These are phyloP conservation scores for Nephelium lappaceum DNA, from an alignment of 345 rosid genomes.

Conservation along the genomic window DNA sequence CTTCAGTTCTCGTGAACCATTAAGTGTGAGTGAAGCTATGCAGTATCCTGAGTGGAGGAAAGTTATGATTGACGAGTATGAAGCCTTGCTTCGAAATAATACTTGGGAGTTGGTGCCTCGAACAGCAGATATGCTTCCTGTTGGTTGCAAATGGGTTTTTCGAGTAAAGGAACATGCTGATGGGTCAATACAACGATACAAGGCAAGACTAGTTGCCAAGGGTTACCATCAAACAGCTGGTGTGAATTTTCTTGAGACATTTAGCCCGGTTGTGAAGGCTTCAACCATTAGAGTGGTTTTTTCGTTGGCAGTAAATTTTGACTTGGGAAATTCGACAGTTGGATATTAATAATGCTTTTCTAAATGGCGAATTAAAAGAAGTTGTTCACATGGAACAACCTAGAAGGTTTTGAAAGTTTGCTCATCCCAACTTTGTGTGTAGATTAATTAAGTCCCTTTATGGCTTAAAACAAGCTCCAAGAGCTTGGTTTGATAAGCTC, in stretches of 20 bases:
- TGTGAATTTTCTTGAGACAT: not conserved
- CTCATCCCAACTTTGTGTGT: too few species aligned
- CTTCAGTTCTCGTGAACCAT: too few species aligned
- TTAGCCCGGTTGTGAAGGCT: not conserved
- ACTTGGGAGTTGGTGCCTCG: too few species aligned
- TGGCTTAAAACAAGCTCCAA: too few species aligned
- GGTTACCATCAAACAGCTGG: not conserved
- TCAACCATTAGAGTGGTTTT: not conserved
- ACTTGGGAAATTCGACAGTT: not conserved
- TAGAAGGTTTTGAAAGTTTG: rapidly evolving
- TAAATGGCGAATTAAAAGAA: not conserved
- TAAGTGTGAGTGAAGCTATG: too few species aligned
- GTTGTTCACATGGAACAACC: not conserved
- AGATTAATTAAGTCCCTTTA: too few species aligned
- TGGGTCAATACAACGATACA: not conserved
- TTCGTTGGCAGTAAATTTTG: not conserved
- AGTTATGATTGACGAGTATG: too few species aligned
- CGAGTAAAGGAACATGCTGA: not conserved
- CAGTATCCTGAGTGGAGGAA: too few species aligned
- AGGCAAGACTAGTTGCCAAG: not conserved
- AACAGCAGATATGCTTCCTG: not conserved
- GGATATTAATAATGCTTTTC: not conserved
- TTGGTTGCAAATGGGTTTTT: not conserved
- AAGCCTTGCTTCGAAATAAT: too few species aligned
- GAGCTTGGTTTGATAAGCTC: too few species aligned